Percentiles rank a stretch among this genome's conserved stretches.
Conservation (phyloP, 2,329 filamentous ascomycete genomes). For the Calonectria naviculata region DNA sequence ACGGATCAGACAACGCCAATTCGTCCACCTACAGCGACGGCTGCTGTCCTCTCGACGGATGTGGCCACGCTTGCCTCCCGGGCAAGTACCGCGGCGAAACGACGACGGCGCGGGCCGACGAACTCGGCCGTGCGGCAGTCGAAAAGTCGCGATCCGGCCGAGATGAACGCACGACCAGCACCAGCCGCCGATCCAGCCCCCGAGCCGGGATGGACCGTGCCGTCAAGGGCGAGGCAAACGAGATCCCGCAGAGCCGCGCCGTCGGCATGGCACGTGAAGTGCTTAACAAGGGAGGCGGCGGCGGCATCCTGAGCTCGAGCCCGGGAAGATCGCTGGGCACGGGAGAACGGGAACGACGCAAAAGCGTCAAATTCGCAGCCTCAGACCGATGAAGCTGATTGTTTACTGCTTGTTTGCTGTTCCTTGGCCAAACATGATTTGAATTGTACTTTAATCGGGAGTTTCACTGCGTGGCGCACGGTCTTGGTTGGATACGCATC, state of each 20-base stretch:
- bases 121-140: conserved; percentile 60
- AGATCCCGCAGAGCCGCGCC: conserved; percentile 68
- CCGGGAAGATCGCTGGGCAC: conserved; percentile 52
- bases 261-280: conserved; percentile 70
- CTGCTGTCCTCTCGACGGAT: conserved; percentile 73
- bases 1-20: conserved; percentile 24
- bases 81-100: conserved; percentile 65
- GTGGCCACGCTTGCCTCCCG: conserved; percentile 71
- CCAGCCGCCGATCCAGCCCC: conserved; percentile 44
- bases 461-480: conserved; percentile 2
- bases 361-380: conserved; percentile 72
- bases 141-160: conserved; percentile 47
- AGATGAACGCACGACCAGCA: conserved; percentile 38
- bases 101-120: conserved; percentile 58
- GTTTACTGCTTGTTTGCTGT: neutral
- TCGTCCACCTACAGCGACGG: conserved; percentile 59
- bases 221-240: conserved; percentile 60
- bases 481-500: neutral
- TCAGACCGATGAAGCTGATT: conserved; percentile 41
- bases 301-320: conserved; percentile 61
- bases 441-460: neutral
- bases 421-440: neutral
- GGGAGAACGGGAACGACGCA: conserved; percentile 65
- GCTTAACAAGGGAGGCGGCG: conserved; percentile 48
- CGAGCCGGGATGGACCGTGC: conserved; percentile 35